A percentile compares a stretch with the other conserved stretches of the same genome.
These are phyloP conservation scores for Papilionanthe hybrid DNA, from an alignment of 116 monocot species.

Conservation along the genomic window DNA sequence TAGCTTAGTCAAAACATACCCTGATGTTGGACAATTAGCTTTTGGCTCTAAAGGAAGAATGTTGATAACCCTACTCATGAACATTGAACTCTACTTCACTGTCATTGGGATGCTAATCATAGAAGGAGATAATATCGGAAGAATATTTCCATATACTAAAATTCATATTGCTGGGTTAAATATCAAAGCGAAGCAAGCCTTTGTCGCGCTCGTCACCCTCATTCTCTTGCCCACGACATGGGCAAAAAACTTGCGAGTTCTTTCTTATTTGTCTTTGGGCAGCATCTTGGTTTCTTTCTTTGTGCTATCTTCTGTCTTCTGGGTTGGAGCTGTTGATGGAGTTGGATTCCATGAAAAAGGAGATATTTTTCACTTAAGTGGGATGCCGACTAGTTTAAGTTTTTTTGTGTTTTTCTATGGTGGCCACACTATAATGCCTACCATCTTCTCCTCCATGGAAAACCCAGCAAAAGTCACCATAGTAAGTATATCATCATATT, in stretches of 20 bases:
- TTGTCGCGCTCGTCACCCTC: background rate
- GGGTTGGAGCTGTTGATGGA: background rate
- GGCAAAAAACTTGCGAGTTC: background rate
- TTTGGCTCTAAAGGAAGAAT: slow-evolving; percentile 5
- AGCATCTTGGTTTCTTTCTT: background rate
- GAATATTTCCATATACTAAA: too few species aligned
- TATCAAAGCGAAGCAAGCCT: too few species aligned
- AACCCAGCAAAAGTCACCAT: too few species aligned
- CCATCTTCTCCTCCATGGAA: too few species aligned
- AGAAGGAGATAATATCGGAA: slow-evolving; percentile 6
- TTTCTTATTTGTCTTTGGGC: background rate
- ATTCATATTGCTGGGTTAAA: too few species aligned
- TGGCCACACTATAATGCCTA: too few species aligned
- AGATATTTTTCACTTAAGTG: background rate
- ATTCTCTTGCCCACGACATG: too few species aligned
- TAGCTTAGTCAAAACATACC: background rate
- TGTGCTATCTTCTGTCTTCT: background rate
- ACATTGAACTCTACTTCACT: too few species aligned
- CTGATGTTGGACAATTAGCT: background rate
- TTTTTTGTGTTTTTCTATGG: too few species aligned
- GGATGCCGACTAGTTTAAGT: background rate
- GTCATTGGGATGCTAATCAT: background rate
- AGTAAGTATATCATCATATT: too few species aligned
- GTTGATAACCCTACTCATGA: background rate
- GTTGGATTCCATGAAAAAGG: slow-evolving; percentile 1